Conservation (phyloP, 371 early-diverging fungal species). For the Blastocladiella emersonii region DNA sequence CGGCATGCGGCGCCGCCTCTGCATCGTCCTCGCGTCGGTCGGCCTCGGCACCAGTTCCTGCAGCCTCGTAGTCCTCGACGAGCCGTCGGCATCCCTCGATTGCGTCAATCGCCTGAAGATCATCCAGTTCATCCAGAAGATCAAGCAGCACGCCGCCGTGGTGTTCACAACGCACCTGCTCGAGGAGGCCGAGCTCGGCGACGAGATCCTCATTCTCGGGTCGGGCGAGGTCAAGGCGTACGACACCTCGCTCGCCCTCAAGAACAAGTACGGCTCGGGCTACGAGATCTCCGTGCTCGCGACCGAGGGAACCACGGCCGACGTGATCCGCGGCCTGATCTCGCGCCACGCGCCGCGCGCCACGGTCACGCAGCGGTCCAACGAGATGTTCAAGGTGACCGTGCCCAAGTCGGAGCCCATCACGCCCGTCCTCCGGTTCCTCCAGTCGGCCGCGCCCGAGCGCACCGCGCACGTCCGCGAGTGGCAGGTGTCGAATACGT, state of each 20-base stretch:
- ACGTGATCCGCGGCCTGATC: background rate
- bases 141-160: conserved; percentile 12
- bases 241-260: conserved; percentile 25
- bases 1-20: conserved; percentile 6
- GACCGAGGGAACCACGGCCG: background rate
- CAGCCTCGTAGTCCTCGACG: conserved; percentile 6
- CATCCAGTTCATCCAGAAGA: conserved; percentile 14
- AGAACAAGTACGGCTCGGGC: conserved; percentile 26
- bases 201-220: conserved; percentile 9
- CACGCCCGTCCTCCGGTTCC: background rate
- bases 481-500: background rate
- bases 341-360: background rate
- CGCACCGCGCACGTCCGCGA: background rate
- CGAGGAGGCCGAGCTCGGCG: conserved; percentile 28
- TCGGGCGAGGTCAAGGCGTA: conserved; percentile 10
- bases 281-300: conserved; percentile 9
- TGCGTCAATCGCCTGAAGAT: conserved; percentile 16
- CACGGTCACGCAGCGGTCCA: background rate
- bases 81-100: conserved; percentile 20
- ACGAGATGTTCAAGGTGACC: background rate
- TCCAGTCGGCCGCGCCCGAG: background rate
- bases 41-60: no score
- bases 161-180: conserved; percentile 26
- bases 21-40: conserved; percentile 1
- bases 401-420: background rate